Conservation (phyloP, 768 basidiomycete genomes). For the Pleurotus platypus region DNA sequence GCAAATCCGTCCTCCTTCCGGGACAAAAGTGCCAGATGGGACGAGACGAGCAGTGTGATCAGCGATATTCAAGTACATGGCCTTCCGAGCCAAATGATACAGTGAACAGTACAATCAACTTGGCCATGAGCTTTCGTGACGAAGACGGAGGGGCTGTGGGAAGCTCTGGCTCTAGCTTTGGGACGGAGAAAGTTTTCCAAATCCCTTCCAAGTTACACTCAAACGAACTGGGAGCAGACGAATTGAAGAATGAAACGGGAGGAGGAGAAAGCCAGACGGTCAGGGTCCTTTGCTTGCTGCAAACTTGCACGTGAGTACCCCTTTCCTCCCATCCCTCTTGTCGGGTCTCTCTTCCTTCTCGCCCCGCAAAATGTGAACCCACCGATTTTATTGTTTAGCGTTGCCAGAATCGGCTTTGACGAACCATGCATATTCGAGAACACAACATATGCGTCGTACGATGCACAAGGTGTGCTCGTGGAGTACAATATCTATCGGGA, state of each 20-base stretch:
- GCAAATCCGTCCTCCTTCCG: constrained; percentile 33
- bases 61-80: constrained; percentile 26
- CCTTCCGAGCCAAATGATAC: too few species aligned
- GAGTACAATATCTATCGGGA: constrained; percentile 50
- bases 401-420: constrained; percentile 51
- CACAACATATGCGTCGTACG: constrained; percentile 46
- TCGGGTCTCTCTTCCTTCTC: background rate
- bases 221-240: too few species aligned
- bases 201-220: background rate
- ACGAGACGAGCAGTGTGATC: constrained; percentile 55
- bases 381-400: constrained; percentile 29
- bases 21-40: constrained; percentile 57
- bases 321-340: background rate
- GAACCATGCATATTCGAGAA: constrained; percentile 51
- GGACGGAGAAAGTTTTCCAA: background rate
- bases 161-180: too few species aligned
- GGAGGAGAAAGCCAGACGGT: constrained; percentile 34
- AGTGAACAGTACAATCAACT: too few species aligned
- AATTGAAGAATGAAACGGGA: too few species aligned
- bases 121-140: too few species aligned
- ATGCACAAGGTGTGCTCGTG: constrained; percentile 33
- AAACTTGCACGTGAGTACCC: constrained; percentile 49
- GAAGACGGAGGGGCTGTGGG: too few species aligned
- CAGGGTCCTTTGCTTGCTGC: constrained; percentile 57
- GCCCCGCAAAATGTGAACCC: background rate